Evolutionary conservation across 2,329 filamentous ascomycete genomes (phyloP), one percentile per base, ranked within the genome.

Genomic region (Microdochium nivale): DNA sequence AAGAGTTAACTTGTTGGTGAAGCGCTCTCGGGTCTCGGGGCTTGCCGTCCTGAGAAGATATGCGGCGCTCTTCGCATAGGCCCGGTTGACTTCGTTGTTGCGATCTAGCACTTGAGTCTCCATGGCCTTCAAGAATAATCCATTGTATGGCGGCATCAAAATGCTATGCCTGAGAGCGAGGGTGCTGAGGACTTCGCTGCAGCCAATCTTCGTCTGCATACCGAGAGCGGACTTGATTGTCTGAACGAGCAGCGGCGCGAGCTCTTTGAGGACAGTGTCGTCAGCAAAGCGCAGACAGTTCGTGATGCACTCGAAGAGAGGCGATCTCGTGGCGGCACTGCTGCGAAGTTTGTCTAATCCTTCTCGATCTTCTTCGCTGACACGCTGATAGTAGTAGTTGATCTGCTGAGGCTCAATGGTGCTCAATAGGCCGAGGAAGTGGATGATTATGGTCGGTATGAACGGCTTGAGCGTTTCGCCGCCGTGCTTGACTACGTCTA

Each of bases 131-230:
- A 96, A 74, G 60, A 96, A 90, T 9, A 78, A 75, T 55, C 88
- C 81, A 13, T 88, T 85, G 60, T 91, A 84, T 0, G 88, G 84
- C 35, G 79, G 80, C 66, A 96, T 88, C 27, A 91, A 74, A 35
- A 84, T 78, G 33, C 80, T 82, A 57, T 92, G 87, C 13, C 90
- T 82, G 49, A 91, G 92, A 49, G 89, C 88, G 8, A 99, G 77
- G 1, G 89, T 91, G 8, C 88, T 87, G 30, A 99, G 76, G 2
- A 96, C 84, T 51, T 90, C 83, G 56, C 87, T 88, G 62, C 90
- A 95, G 35, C 90, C 94, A 48, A 97, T 87, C 71, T 97, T 97
- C 0, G 90, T 95, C 2, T 92, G 92, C 70, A 97, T 84, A 1
- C 91, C 92, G 35, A 99, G 84, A 1, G 91, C 88, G 25, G 80